Base-by-base conservation (phyloP, 73 alveolate species). In the Symbiodinium natans region DNA sequence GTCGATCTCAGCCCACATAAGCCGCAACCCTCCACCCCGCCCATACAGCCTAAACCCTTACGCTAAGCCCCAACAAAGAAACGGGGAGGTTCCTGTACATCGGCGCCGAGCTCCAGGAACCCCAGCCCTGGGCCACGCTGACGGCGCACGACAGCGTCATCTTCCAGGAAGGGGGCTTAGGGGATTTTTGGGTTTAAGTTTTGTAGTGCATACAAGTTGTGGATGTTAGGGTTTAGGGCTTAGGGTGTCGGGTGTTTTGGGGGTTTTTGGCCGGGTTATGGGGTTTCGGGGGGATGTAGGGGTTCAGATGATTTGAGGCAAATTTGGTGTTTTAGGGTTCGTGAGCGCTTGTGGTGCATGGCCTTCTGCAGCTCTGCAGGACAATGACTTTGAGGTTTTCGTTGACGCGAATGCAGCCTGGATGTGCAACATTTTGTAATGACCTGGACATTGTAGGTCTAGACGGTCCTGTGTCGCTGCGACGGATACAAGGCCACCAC, bases 61-160 rank as follows among this genome's bases (percentile, higher is more conserved):
- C n/a, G n/a, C 9, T 15, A 71, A 33, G 41, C 83, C 9, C 33
- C 83, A 71, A 10, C 10, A 31, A 17, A 15, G 75, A 56, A 56
- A 21, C 27, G 75, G 19, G 83, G 71, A 89, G 95, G 40, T 92
- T 74, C 82, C 90, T 92, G 41, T 92, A 92, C 68, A 82, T 92
- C 54, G 98, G 90, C 33, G 98, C 98, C 5, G 98, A 92, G 92
- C 54, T 92, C 82, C 82, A 92, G n/a, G 98, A 92, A 41, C 98
- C 90, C 19, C 34, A 92, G 54, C 88, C 90, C 41, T 92, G 98
- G 98, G 98, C 98, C 27, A 92, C 98, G 21, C 90, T 92, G 92
- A 71, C 59, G 8, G 82, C 41, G 43, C 92, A 92, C 46, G 82
- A 92, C 41, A 92, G 92, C 46, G 82, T 92, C 63, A 92, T 92